Conservation (phyloP, 2,329 filamentous ascomycete genomes). For the Colletotrichum sp. region DNA sequence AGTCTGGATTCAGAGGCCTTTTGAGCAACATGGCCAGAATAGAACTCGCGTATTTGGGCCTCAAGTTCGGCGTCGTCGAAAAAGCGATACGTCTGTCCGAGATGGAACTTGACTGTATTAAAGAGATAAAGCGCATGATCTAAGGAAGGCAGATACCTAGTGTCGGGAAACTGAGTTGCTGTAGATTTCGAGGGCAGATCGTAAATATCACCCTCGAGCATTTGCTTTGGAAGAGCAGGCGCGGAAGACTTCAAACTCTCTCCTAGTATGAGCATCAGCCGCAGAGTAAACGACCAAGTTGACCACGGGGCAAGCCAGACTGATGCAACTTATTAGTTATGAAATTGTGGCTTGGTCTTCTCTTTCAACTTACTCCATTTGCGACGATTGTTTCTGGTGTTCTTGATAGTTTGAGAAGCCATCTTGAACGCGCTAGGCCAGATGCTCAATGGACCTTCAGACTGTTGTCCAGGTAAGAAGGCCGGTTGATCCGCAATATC, state of each 20-base stretch:
- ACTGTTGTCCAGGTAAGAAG: not conserved
- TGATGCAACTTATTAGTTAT: not conserved
- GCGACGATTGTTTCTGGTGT: slow-evolving; percentile 29
- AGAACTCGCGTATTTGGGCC: not conserved
- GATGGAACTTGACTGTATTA: not conserved
- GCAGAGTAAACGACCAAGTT: not conserved
- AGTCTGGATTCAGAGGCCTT: slow-evolving; percentile 10
- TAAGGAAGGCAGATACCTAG: slow-evolving; percentile 22
- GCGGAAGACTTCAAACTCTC: not conserved
- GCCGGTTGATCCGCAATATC: not conserved
- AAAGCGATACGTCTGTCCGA: not conserved
- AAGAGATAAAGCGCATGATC: not conserved
- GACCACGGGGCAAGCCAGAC: not conserved
- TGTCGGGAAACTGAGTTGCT: slow-evolving; percentile 34
- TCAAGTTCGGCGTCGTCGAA: not conserved
- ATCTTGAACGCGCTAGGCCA: slow-evolving; percentile 33
- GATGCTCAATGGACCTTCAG: slow-evolving; percentile 16
- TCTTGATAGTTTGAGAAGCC: slow-evolving; percentile 32
- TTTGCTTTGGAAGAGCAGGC: slow-evolving; percentile 31
- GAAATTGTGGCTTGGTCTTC: rapidly evolving
- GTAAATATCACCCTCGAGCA: slow-evolving; percentile 26
- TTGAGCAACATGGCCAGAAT: not conserved
- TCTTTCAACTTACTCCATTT: slow-evolving; percentile 35
- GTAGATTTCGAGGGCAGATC: slow-evolving; percentile 25
- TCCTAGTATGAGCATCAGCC: not conserved